These are phyloP conservation scores for Penicillium salamii DNA, from an alignment of 495 filamentous ascomycete species.

Conservation along the genomic window DNA sequence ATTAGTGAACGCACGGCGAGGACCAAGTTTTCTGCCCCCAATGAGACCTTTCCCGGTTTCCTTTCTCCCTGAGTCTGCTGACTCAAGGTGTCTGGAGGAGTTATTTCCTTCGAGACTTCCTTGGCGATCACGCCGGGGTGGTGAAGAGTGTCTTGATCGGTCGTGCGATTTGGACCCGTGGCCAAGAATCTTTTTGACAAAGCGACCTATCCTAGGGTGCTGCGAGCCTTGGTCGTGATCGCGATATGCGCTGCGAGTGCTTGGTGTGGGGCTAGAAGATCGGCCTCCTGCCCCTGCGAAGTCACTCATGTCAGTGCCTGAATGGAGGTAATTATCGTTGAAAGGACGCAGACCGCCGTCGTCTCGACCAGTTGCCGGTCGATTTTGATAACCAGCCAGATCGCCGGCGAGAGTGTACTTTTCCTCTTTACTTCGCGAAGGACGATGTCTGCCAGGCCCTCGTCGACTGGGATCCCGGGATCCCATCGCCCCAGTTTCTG, in stretches of 20 bases:
- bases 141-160: slow-evolving; percentile 43
- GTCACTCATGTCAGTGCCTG: slow-evolving; percentile 45
- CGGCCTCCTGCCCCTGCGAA: slow-evolving; percentile 49
- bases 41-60: slow-evolving; percentile 39
- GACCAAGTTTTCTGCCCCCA: slow-evolving; percentile 28
- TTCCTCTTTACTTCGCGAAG: slow-evolving; percentile 72
- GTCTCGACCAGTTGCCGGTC: slow-evolving; percentile 67
- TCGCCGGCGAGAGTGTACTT: slow-evolving; percentile 48
- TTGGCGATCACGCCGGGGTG: slow-evolving; percentile 43
- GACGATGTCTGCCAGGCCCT: slow-evolving; percentile 70
- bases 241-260: slow-evolving; percentile 53
- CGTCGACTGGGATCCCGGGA: slow-evolving; percentile 53
- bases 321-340: slow-evolving; percentile 41
- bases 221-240: slow-evolving; percentile 58
- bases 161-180: slow-evolving; percentile 25
- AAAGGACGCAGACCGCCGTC: slow-evolving; percentile 56
- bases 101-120: slow-evolving; percentile 40
- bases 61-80: slow-evolving; percentile 43
- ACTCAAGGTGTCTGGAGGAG: slow-evolving; percentile 22
- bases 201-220: slow-evolving; percentile 2
- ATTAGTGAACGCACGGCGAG: slow-evolving; percentile 57
- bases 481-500: slow-evolving; percentile 30
- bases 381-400: slow-evolving; percentile 41
- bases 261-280: slow-evolving; percentile 74
- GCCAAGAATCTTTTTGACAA: slow-evolving; percentile 6